Evolutionary conservation across 306 rosid genomes (phyloP).

Genomic region (Vigna angularis): DNA sequence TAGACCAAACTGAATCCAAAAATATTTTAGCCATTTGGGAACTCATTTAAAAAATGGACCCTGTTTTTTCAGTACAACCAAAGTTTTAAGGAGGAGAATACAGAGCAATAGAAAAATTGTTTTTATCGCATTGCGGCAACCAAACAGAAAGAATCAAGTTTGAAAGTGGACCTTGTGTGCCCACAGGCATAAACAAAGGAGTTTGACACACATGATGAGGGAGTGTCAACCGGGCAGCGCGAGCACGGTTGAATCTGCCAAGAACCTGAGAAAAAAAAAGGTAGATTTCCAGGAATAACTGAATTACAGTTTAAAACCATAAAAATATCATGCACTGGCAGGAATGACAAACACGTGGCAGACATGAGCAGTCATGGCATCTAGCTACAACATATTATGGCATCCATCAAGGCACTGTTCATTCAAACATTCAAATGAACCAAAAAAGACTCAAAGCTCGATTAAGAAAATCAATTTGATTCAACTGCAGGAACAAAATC

Average conservation of each 20-base stretch:
- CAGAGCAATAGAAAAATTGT: neutral
- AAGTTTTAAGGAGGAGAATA: neutral
- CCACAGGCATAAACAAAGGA: slow-evolving; percentile 97
- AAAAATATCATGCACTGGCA: neutral
- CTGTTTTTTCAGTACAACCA: neutral
- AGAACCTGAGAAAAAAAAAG: slow-evolving; percentile 59
- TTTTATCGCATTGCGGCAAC: slow-evolving; percentile 22
- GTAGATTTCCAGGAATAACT: slow-evolving; percentile 13
- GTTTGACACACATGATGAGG: slow-evolving; percentile 87
- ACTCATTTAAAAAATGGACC: neutral
- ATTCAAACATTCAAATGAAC: neutral
- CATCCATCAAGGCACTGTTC: too few relatives aligned
- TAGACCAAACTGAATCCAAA: neutral
- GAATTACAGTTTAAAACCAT: neutral
- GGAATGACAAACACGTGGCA: neutral
- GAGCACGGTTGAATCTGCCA: slow-evolving; percentile 93
- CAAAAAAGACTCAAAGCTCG: neutral
- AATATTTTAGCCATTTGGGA: neutral
- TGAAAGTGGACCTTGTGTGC: slow-evolving; percentile 82
- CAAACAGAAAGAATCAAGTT: slow-evolving; percentile 15
- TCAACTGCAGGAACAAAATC: too few relatives aligned
- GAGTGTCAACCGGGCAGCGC: slow-evolving; percentile 81
- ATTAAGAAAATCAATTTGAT: neutral
- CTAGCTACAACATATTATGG: neutral
- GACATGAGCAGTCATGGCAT: neutral